These are phyloP conservation scores for Cryptomeria japonica DNA, from an alignment of 75 land plant species.

Conservation along the genomic window DNA sequence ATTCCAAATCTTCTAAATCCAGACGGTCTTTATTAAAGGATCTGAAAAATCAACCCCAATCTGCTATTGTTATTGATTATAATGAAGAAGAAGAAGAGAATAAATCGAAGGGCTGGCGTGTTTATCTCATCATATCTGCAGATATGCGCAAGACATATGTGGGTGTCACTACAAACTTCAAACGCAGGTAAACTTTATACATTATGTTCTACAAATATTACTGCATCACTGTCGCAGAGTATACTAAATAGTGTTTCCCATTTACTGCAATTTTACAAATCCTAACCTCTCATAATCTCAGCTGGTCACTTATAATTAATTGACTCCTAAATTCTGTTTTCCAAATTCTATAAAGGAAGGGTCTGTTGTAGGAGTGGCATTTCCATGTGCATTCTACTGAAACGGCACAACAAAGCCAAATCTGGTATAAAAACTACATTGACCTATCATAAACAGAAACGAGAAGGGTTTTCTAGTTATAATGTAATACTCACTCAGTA, in stretches of 20 bases:
- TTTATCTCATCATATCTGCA: conserved; percentile 71
- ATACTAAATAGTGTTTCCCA: not conserved
- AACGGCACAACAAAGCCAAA: not conserved
- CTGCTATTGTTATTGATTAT: not conserved
- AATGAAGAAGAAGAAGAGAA: not conserved
- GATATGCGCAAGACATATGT: conserved; percentile 70
- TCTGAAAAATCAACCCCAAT: not conserved
- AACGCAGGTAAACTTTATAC: conserved; percentile 55
- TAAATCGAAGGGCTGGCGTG: conserved; percentile 33
- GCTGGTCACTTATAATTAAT: not conserved
- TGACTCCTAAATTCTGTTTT: not conserved
- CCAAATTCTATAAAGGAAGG: not conserved
- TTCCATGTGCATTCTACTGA: not conserved
- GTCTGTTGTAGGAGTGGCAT: not conserved
- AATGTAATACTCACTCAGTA: not conserved
- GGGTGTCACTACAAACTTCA: conserved; percentile 71
- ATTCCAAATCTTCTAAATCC: not conserved
- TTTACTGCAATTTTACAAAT: not conserved
- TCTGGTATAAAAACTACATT: not conserved
- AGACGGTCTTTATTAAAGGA: not conserved
- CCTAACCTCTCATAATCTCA: not conserved
- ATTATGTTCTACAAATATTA: not conserved
- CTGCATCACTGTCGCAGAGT: not conserved
- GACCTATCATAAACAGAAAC: not conserved
- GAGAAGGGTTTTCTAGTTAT: not conserved